These are phyloP conservation scores for Rehmannia glutinosa DNA, from an alignment of 257 asterid species.

Conservation along the genomic window DNA sequence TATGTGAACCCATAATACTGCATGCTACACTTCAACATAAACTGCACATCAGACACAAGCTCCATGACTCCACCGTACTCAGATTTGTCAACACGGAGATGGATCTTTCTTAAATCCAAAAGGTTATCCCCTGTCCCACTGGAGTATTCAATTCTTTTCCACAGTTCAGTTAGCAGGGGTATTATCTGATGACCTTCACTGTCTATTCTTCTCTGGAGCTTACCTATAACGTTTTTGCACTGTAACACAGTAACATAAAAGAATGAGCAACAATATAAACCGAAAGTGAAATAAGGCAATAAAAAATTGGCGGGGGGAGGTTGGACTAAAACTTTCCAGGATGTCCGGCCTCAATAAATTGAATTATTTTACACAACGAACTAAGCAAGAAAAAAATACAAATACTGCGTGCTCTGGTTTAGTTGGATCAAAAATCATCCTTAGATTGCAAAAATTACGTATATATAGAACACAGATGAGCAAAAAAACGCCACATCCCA, in stretches of 20 bases:
- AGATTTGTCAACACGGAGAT: constrained; percentile 56
- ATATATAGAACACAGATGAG: no score
- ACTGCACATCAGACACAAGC: constrained; percentile 85
- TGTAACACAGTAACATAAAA: constrained; percentile 31
- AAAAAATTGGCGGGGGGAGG: no score
- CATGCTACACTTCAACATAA: constrained; percentile 70
- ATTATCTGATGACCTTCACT: constrained; percentile 83
- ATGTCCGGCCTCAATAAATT: no score
- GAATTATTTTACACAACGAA: no score
- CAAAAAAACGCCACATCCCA: no score
- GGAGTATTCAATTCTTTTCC: constrained; percentile 80
- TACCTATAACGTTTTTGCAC: constrained; percentile 87
- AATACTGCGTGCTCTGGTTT: no score
- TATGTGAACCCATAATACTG: constrained; percentile 63
- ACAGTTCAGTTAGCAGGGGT: constrained; percentile 82
- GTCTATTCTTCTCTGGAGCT: constrained; percentile 85
- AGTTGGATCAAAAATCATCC: no score
- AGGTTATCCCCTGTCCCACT: constrained; percentile 51
- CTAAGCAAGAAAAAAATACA: no score
- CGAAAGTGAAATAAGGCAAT: background rate
- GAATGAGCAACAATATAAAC: constrained; percentile 4
- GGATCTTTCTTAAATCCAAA: constrained; percentile 65
- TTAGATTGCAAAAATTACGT: no score
- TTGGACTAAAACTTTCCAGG: no score
- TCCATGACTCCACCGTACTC: constrained; percentile 76